phyloP scores from a whole-genome alignment of 345 rosid genomes.

The Sisymbrium altissimum region DNA sequence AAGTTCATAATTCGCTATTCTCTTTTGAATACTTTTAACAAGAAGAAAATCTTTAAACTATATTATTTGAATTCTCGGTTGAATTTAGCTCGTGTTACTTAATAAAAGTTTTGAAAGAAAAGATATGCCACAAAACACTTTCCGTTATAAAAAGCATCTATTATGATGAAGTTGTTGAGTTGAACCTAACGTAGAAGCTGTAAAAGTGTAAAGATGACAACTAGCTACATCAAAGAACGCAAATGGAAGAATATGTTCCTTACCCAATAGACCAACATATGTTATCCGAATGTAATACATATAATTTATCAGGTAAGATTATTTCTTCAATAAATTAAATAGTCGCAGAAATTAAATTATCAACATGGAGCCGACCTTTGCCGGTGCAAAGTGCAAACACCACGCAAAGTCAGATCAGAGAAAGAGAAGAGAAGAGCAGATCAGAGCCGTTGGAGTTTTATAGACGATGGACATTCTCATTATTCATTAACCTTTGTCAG shows the following conservation, averaged over 20 bases:
- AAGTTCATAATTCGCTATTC: no score
- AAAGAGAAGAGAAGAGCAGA: neutral
- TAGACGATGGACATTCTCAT: conserved; percentile 3
- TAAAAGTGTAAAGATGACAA: conserved; percentile 8
- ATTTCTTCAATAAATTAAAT: neutral
- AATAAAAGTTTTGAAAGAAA: neutral
- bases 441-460: conserved; percentile 8
- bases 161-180: neutral
- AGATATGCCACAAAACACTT: neutral
- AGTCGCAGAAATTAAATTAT: neutral
- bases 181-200: conserved; percentile 25
- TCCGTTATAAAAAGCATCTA: conserved; percentile 1
- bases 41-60: neutral
- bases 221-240: neutral
- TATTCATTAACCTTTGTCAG: conserved; percentile 22
- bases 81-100: no score
- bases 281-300: neutral
- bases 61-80: neutral
- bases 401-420: conserved; percentile 27
- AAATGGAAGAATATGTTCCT: conserved; percentile 13
- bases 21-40: no score
- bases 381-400: conserved; percentile 18
- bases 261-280: neutral
- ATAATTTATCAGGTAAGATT: neutral
- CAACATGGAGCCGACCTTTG: conserved; percentile 14